phyloP scores from a whole-genome alignment of 2,329 filamentous ascomycete genomes.

The Neonectria faginata region DNA sequence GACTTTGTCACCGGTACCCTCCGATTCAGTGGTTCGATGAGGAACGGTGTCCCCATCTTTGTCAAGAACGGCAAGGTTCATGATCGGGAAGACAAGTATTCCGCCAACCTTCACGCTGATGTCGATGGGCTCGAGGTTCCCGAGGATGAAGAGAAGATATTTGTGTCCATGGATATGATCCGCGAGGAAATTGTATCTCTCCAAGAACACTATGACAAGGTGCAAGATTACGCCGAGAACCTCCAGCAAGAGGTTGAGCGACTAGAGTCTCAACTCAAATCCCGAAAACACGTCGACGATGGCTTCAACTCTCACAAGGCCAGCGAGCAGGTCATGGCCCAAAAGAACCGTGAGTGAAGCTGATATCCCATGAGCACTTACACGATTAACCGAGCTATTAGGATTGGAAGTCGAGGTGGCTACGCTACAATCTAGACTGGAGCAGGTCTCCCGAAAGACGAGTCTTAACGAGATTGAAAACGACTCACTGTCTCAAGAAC shows the following conservation, averaged over 20 bases:
- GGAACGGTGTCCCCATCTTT: constrained; percentile 67
- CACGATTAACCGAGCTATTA: constrained; percentile 40
- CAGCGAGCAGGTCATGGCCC: constrained; percentile 58
- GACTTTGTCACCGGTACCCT: constrained; percentile 68
- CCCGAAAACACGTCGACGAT: constrained; percentile 56
- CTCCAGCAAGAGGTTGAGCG: constrained; percentile 64
- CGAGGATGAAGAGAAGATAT: constrained; percentile 67
- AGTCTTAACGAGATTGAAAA: constrained; percentile 73
- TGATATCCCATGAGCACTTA: background rate
- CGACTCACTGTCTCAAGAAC: constrained; percentile 71
- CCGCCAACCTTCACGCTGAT: constrained; percentile 56
- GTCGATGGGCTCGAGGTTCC: constrained; percentile 64
- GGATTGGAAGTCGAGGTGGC: constrained; percentile 71
- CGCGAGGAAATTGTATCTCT: constrained; percentile 67
- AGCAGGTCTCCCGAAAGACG: constrained; percentile 71
- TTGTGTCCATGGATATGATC: constrained; percentile 72
- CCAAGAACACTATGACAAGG: constrained; percentile 67
- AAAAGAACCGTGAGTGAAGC: constrained; percentile 67
- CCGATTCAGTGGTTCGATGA: constrained; percentile 62
- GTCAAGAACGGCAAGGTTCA: constrained; percentile 66
- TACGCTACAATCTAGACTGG: constrained; percentile 70
- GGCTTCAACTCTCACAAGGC: constrained; percentile 58
- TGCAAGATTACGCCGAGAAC: constrained; percentile 65
- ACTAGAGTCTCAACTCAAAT: constrained; percentile 62
- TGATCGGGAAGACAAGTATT: constrained; percentile 54